Evolutionary conservation across 1,284 basidiomycete genomes (phyloP).

Genomic region (Trichosporon sp.): DNA sequence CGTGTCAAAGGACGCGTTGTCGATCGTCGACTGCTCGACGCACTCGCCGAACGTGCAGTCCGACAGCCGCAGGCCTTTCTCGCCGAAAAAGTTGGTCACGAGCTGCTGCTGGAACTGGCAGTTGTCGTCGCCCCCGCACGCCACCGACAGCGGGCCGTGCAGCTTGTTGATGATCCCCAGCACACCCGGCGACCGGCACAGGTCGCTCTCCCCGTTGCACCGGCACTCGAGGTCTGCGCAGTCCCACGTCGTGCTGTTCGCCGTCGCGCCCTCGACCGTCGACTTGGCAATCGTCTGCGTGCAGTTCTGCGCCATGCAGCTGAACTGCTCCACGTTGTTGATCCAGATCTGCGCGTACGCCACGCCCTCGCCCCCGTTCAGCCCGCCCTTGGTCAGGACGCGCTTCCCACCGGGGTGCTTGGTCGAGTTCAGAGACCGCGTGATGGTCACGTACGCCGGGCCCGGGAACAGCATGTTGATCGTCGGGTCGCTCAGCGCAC

Average conservation of each 20-base stretch:
- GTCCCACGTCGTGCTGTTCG: slow-evolving; percentile 56
- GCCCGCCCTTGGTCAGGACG: slow-evolving; percentile 14
- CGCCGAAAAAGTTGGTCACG: slow-evolving; percentile 66
- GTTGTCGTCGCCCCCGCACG: slow-evolving; percentile 59
- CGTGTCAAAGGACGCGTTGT: slow-evolving; percentile 48
- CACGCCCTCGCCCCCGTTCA: slow-evolving; percentile 56
- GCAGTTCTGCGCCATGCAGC: slow-evolving; percentile 67
- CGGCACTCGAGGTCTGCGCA: slow-evolving; percentile 69
- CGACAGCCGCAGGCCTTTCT: slow-evolving; percentile 62
- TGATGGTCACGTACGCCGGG: slow-evolving; percentile 65
- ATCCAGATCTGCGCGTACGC: slow-evolving; percentile 75
- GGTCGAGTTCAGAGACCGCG: slow-evolving; percentile 64
- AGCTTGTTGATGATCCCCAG: slow-evolving; percentile 54
- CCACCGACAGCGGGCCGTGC: slow-evolving; percentile 54
- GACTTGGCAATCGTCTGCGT: slow-evolving; percentile 54
- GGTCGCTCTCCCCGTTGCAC: slow-evolving; percentile 63
- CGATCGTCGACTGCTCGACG: slow-evolving; percentile 71
- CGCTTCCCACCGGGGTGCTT: slow-evolving; percentile 57
- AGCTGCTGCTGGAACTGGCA: slow-evolving; percentile 72
- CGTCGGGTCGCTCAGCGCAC: slow-evolving; percentile 63
- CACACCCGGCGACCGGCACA: slow-evolving; percentile 63
- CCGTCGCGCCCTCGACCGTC: slow-evolving; percentile 13
- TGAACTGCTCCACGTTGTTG: slow-evolving; percentile 71
- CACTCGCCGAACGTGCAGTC: slow-evolving; percentile 81
- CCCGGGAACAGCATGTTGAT: slow-evolving; percentile 68